These are phyloP conservation scores for Leucoagaricus sp. DNA, from an alignment of 1,284 basidiomycete genomes.

Conservation along the genomic window DNA sequence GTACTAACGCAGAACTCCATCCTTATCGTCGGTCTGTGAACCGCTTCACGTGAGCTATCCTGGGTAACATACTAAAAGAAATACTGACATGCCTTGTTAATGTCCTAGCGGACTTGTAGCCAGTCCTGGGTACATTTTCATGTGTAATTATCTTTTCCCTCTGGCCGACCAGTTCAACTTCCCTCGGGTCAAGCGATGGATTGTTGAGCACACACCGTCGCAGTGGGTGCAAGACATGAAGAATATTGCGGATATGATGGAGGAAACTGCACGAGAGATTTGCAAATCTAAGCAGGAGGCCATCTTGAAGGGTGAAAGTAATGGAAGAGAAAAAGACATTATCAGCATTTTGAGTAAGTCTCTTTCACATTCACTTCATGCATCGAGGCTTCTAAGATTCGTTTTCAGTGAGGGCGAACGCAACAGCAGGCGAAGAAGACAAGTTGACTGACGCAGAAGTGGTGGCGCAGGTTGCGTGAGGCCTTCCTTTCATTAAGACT, in stretches of 20 bases:
- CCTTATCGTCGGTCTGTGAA: conserved; percentile 30
- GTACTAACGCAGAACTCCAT: conserved; percentile 17
- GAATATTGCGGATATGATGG: conserved; percentile 34
- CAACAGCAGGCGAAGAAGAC: conserved; percentile 33
- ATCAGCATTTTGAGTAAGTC: conserved; percentile 46
- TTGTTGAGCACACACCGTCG: conserved; percentile 29
- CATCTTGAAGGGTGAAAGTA: conserved; percentile 30
- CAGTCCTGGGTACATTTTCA: conserved; percentile 18
- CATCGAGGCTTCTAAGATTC: no score
- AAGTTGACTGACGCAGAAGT: conserved; percentile 34
- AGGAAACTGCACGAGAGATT: conserved; percentile 35
- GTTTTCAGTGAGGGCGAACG: conserved; percentile 34
- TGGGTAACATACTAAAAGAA: neutral
- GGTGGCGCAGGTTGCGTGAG: conserved; percentile 37
- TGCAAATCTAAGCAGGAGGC: conserved; percentile 35
- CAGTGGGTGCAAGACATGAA: conserved; percentile 27
- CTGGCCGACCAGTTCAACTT: conserved; percentile 13
- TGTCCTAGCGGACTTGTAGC: conserved; percentile 7
- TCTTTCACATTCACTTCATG: neutral
- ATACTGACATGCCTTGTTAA: no score
- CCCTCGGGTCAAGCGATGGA: conserved; percentile 24
- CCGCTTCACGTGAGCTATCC: conserved; percentile 22
- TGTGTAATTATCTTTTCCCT: conserved; percentile 17
- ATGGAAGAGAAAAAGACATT: conserved; percentile 45
- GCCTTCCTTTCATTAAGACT: neutral